Evolutionary conservation across 768 basidiomycete species (phyloP).

Genomic region (Piloderma croceum): DNA sequence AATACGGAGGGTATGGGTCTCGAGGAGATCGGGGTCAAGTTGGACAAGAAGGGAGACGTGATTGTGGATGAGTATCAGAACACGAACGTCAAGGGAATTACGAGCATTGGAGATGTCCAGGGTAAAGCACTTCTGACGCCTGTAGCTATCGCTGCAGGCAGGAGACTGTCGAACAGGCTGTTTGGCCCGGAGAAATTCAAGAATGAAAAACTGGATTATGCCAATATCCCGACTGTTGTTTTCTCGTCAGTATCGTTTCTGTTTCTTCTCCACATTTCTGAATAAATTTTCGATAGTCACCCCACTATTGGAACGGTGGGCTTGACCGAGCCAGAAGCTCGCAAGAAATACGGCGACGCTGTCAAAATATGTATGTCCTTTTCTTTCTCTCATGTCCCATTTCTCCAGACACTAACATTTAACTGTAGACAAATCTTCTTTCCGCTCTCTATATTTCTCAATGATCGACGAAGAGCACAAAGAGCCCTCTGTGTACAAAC

Average conservation of each 20-base stretch:
- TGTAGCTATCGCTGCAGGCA: constrained; percentile 94
- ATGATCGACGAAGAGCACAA: constrained; percentile 89
- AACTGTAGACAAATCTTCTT: constrained; percentile 63
- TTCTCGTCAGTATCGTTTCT: constrained; percentile 71
- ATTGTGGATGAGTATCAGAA: constrained; percentile 91
- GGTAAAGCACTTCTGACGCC: constrained; percentile 93
- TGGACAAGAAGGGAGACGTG: constrained; percentile 76
- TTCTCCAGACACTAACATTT: constrained; percentile 1
- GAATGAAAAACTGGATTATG: constrained; percentile 81
- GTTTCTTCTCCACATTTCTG: constrained; percentile 4
- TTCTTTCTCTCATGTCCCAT: constrained; percentile 3
- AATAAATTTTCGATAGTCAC: constrained; percentile 49
- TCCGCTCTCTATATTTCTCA: constrained; percentile 86
- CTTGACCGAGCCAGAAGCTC: constrained; percentile 87
- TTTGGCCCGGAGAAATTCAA: constrained; percentile 86
- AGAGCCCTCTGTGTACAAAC: constrained; percentile 92
- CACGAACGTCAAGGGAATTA: constrained; percentile 63
- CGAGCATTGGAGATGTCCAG: constrained; percentile 85
- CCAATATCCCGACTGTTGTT: constrained; percentile 90
- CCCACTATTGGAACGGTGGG: constrained; percentile 95
- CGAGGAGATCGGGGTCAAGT: constrained; percentile 69
- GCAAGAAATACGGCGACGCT: constrained; percentile 78
- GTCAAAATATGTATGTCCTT: constrained; percentile 86
- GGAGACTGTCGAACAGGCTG: constrained; percentile 81
- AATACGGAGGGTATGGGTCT: constrained; percentile 76